Evolutionary conservation across 768 basidiomycete genomes (phyloP), one percentile per base, ranked within the genome.

Genomic region (Termitomyces sp.): DNA sequence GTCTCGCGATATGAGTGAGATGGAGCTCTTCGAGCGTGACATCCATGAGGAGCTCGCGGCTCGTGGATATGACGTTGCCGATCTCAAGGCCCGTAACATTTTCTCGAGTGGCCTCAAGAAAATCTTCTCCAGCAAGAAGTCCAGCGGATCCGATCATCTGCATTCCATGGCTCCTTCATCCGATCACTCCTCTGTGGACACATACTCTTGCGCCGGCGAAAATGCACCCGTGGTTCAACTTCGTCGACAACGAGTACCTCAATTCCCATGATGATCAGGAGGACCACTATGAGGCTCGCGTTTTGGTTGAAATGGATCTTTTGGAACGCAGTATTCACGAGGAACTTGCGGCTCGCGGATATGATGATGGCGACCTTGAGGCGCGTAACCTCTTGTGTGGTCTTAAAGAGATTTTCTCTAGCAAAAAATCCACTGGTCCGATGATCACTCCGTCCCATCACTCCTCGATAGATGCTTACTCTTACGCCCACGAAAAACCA

Each of bases 331-430:
- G n/a, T 16, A 9, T 33, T 40, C 38, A 10, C 2, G 43, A 55
- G 26, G 56, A 50, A 32, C 36, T 57, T 30, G 49, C 26, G 52
- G 38, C 52, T 40, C 52, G 52, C 28, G 52, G 52, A n/a, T 53
- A 53, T 28, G 38, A 53, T 6, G 52, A 28, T 5, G 38, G 18
- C 18, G 52, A 40, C 28, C 4, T 53, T 4, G 52, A 40, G 38
- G 52, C 52, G 12, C 38, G 52, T 13, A 30, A 30, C 30, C 13
- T 36, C 16, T 7, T 18, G 5, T 18, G 38, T 18, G 16, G 38
- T 10, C 38, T 40, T 16, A 18, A 7, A 18, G 18, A 18, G 38
- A 18, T 40, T 18, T 5, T 40, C 38, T 40, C 38, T 14, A 2
- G 33, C 20, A 23, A 23, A n/a, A 50, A 36, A 20, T 14, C 50